A percentile compares a stretch with the other conserved stretches of the same genome.
phyloP scores from a whole-genome alignment of 2,329 filamentous ascomycete genomes.

The Didymosphaeria variabile region DNA sequence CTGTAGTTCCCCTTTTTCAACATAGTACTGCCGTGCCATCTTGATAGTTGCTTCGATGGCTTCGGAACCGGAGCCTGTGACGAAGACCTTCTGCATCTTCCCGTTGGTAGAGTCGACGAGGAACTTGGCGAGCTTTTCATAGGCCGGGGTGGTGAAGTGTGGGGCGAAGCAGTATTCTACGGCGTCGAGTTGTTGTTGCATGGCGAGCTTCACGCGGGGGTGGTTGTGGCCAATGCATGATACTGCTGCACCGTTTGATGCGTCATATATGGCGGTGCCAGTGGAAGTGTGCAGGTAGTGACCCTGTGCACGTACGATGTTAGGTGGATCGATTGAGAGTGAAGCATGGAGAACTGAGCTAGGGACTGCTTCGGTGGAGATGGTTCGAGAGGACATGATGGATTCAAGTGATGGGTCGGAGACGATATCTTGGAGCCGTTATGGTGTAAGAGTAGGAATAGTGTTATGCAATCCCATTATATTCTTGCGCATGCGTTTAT shows the following conservation, averaged over 20 bases:
- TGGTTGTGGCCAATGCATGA: constrained; percentile 74
- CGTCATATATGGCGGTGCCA: constrained; percentile 62
- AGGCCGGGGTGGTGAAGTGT: constrained; percentile 59
- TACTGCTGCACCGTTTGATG: constrained; percentile 76
- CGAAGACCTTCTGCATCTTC: constrained; percentile 62
- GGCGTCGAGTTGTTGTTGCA: neutral
- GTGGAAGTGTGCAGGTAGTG: neutral
- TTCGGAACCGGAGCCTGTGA: constrained; percentile 64
- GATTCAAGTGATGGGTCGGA: neutral
- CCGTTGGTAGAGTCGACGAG: constrained; percentile 59
- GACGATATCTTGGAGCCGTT: neutral
- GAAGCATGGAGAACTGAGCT: constrained; percentile 3
- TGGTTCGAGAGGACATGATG: neutral
- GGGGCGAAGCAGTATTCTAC: constrained; percentile 63
- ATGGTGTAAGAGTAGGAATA: neutral
- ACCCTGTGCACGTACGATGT: neutral
- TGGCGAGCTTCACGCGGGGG: constrained; percentile 68
- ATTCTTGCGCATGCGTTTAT: neutral
- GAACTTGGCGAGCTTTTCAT: constrained; percentile 60
- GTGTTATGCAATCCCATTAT: neutral
- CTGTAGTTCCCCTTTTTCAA: constrained; percentile 62
- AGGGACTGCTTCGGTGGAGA: neutral
- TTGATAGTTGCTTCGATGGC: constrained; percentile 61
- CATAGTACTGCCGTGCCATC: constrained; percentile 59
- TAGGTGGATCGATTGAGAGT: neutral